Evolutionary conservation across 2,329 filamentous ascomycete genomes (phyloP).

Genomic region (Sarocladium kiliense): DNA sequence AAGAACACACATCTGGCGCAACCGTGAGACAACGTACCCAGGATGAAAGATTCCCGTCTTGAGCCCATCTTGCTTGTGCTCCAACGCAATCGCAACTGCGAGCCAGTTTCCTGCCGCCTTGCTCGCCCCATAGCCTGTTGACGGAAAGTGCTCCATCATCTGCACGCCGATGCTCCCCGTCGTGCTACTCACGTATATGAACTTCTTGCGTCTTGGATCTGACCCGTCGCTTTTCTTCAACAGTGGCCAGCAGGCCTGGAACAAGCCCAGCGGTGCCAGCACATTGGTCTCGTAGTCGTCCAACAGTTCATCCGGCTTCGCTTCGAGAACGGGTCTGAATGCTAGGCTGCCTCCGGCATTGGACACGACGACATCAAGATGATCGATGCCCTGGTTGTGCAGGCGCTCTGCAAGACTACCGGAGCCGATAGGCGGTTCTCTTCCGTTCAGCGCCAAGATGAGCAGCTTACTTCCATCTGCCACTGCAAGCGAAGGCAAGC

Average conservation of each 20-base stretch:
- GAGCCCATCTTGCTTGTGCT: conserved; percentile 25
- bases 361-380: conserved; percentile 47
- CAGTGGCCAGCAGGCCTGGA: conserved; percentile 37
- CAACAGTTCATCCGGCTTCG: conserved; percentile 7
- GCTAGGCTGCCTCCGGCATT: conserved; percentile 36
- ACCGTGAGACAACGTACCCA: conserved; percentile 17
- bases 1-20: not conserved
- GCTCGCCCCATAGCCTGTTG: conserved; percentile 35
- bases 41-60: conserved; percentile 26
- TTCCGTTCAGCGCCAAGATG: conserved; percentile 27
- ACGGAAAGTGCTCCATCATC: conserved; percentile 21
- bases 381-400: conserved; percentile 22
- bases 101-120: conserved; percentile 33
- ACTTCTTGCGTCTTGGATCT: conserved; percentile 11
- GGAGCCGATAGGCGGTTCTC: conserved; percentile 21
- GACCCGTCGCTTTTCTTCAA: conserved; percentile 18
- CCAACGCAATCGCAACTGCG: conserved; percentile 23
- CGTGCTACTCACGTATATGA: conserved; percentile 13
- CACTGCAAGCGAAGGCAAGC: conserved; percentile 29
- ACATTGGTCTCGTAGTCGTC: conserved; percentile 17
- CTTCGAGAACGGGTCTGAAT: conserved; percentile 8
- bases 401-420: conserved; percentile 18
- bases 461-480: conserved; percentile 30
- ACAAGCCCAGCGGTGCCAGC: conserved; percentile 33
- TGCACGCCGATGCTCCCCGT: conserved; percentile 12